Evolutionary conservation across 75 land plant species (phyloP), one percentile per base, ranked within the genome.

Genomic region (Adiantum capillusveneris): DNA sequence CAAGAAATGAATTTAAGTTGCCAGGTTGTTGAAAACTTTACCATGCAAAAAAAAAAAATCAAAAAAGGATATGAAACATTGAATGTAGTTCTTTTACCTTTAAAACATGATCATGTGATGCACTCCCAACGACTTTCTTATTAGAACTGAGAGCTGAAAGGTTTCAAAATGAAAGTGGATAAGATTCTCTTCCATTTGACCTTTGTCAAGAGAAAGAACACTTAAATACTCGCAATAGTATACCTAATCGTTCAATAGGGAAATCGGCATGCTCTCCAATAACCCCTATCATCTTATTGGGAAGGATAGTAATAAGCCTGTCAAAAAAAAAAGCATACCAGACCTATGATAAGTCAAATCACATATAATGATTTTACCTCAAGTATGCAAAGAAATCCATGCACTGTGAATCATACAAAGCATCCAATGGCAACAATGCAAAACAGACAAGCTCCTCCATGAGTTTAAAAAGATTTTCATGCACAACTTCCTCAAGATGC

Each of bases 191-290:
- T n/a, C n/a, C n/a, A n/a, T n/a, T n/a, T n/a, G n/a, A n/a, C n/a
- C n/a, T n/a, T n/a, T n/a, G n/a, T n/a, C n/a, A n/a, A n/a, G n/a
- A n/a, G n/a, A n/a, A n/a, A n/a, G n/a, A n/a, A n/a, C n/a, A n/a
- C n/a, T n/a, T n/a, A n/a, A n/a, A n/a, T n/a, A n/a, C n/a, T n/a
- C n/a, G n/a, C n/a, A n/a, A n/a, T n/a, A 19, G 31, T 20, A 55
- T 88, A 88, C 94, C 90, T 34, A 94, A 83, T 44, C 96, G 50
- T 64, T 94, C 98, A 36, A 94, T 66, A 0, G 96, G 90, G 45
- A 78, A 94, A 42, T 89, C 90, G 9, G 85, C 78, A 68, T 94
- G 98, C 73, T 94, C 98, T 27, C 91, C 98, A 53, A 94, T 79
- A 45, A 93, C 91, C 24, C 88, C 87, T 44, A 89, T 79, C 53